Evolutionary conservation across 1,284 basidiomycete genomes (phyloP), one percentile per base, ranked within the genome.

Genomic region (Golubevia pallescens): DNA sequence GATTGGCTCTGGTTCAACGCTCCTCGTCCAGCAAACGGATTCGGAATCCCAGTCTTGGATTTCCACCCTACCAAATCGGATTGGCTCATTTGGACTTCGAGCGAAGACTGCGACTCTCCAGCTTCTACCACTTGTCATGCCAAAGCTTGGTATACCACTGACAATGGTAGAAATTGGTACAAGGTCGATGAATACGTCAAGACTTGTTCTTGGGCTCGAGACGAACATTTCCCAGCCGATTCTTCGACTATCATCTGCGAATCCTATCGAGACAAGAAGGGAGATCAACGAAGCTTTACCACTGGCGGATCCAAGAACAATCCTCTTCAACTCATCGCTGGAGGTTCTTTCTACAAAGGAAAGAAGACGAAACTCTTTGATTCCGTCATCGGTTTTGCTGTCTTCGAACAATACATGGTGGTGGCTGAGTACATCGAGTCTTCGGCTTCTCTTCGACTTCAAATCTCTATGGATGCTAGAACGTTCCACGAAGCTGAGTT

Each of bases 71-170:
- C 68, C 20, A 68, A 71, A 24, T 73, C 74, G 16, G 76, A 84
- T 38, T 83, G 78, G 77, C 65, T 85, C 23, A 78, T 85, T 48
- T 85, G 83, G 83, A 81, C 74, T 0, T 81, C 81, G 10, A 74
- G 69, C 21, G 65, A 72, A 21, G 74, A 78, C 62, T 85, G 83
- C 63, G 74, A 61, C 19, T 69, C 65, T 21, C 38, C 62, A 13
- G 38, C 58, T 13, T 53, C 23, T 5, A 65, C 58, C 42, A 60
- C 66, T 3, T 85, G 83, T 60, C 78, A 74, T n/a, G 71, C 80
- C 1, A 71, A 75, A 57, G 72, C 75, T 7, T 84, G 62, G 67
- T 83, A 78, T 51, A 71, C 78, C 51, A 14, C 23, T 32, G 66
- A 71, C 61, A 69, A 80, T 53, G 78, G 80, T 8, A 58, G 62